A percentile compares a stretch with the other conserved stretches of the same genome.
These are phyloP conservation scores for Trichosporon faecale DNA, from an alignment of 1,284 basidiomycete genomes.

Conservation along the genomic window DNA sequence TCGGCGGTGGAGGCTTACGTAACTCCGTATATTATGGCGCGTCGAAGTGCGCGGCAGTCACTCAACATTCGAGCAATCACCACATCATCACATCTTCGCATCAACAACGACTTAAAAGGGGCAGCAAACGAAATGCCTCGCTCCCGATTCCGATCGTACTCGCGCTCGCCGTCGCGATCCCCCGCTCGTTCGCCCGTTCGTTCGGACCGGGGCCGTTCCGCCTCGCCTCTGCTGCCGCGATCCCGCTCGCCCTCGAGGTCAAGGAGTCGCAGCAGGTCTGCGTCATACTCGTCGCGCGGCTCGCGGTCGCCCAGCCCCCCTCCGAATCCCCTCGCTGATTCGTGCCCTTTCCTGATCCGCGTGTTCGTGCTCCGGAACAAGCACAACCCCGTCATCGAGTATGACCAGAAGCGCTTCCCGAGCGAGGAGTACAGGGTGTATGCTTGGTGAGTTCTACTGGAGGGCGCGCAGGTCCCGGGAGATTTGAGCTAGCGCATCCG, in stretches of 20 bases:
- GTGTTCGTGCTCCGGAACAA: constrained; percentile 43
- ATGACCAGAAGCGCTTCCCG: constrained; percentile 44
- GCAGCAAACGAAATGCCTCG: constrained; percentile 14
- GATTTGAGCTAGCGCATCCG: too few species aligned
- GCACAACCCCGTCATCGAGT: constrained; percentile 43
- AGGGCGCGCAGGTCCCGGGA: too few species aligned
- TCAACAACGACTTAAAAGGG: not conserved
- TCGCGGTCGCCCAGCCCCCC: constrained; percentile 5
- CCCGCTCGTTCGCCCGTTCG: constrained; percentile 10
- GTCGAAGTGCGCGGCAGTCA: not conserved
- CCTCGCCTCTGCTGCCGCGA: not conserved
- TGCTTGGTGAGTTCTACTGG: constrained; percentile 40
- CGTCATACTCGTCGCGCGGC: not conserved
- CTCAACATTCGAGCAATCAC: not conserved
- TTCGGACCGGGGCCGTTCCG: not conserved
- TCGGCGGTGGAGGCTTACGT: constrained; percentile 1
- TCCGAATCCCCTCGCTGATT: constrained; percentile 13
- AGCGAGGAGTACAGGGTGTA: constrained; percentile 45
- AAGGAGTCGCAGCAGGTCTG: constrained; percentile 6
- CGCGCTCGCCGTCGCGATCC: constrained; percentile 16
- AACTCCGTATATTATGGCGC: not conserved
- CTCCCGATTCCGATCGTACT: constrained; percentile 7
- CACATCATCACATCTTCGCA: not conserved
- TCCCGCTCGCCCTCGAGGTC: constrained; percentile 16
- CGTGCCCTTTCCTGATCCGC: constrained; percentile 44